Percentiles rank a stretch among this genome's conserved stretches.
Evolutionary conservation across 768 basidiomycete genomes (phyloP).

Genomic region (Trametes sanguinea): DNA sequence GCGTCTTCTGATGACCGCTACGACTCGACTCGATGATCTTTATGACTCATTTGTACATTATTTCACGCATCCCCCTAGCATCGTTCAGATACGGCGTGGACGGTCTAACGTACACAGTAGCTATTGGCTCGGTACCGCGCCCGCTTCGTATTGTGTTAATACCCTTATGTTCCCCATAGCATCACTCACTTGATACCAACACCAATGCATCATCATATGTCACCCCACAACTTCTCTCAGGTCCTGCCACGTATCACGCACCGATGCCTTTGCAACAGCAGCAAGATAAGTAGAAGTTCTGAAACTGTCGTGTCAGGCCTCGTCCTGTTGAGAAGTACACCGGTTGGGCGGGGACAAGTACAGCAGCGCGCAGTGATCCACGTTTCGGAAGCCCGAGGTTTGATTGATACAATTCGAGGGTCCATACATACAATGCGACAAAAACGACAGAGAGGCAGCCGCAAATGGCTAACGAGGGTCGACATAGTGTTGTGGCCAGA

Average conservation of each 20-base stretch:
- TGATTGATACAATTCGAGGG: constrained; percentile 20
- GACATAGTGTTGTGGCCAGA: constrained; percentile 9
- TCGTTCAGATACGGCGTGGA: constrained; percentile 7
- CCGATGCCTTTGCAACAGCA: neutral
- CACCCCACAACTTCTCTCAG: neutral
- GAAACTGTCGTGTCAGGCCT: neutral
- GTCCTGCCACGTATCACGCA: neutral
- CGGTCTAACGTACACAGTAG: constrained; percentile 18
- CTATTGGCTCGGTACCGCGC: constrained; percentile 16
- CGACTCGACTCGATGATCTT: constrained; percentile 22
- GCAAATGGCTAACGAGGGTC: constrained; percentile 8
- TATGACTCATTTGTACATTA: constrained; percentile 24
- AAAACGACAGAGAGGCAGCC: neutral
- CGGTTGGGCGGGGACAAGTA: constrained; percentile 2
- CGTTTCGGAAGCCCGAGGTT: constrained; percentile 12
- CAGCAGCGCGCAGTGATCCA: constrained; percentile 19
- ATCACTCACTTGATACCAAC: constrained; percentile 6
- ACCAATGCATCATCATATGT: constrained; percentile 8
- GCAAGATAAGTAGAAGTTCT: neutral
- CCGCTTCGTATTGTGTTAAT: constrained; percentile 14
- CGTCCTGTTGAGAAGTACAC: neutral
- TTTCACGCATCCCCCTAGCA: constrained; percentile 12
- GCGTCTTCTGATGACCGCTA: constrained; percentile 11
- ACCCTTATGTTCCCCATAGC: constrained; percentile 4
- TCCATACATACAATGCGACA: neutral